Evolutionary conservation across 495 filamentous ascomycete genomes (phyloP).

Genomic region (Aeminium ludgeri): DNA sequence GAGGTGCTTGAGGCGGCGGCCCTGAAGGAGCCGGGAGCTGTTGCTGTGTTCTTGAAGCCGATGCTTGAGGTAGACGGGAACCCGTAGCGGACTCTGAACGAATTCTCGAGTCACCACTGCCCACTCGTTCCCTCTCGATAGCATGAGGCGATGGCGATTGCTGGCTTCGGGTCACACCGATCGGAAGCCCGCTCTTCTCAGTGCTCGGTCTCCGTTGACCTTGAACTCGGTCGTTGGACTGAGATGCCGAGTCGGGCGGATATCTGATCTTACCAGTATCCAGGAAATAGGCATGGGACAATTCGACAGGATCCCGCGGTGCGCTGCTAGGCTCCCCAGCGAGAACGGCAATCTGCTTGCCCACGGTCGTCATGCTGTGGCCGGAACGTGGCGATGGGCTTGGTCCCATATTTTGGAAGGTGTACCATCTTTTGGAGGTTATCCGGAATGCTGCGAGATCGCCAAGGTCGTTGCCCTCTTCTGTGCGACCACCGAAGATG

Average conservation of each 20-base stretch:
- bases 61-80: constrained; percentile 5
- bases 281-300: constrained; percentile 77
- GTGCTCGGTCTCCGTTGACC: constrained; percentile 26
- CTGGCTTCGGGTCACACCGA: constrained; percentile 2
- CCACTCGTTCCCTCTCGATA: constrained; percentile 5
- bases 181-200: constrained; percentile 10
- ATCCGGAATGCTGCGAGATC: constrained; percentile 95
- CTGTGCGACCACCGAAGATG: constrained; percentile 91
- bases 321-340: constrained; percentile 89
- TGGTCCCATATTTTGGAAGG: constrained; percentile 98
- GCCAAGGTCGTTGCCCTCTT: constrained; percentile 79
- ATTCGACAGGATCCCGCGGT: constrained; percentile 58
- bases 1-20: constrained; percentile 9
- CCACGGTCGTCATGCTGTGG: constrained; percentile 91
- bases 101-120: constrained; percentile 5
- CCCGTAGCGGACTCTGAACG: neutral
- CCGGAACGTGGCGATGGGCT: constrained; percentile 86
- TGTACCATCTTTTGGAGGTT: constrained; percentile 84
- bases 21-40: constrained; percentile 11
- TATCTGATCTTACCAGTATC: constrained; percentile 95
- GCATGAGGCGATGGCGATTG: neutral
- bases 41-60: constrained; percentile 1
- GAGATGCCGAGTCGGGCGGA: constrained; percentile 36
- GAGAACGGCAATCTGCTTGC: constrained; percentile 78
- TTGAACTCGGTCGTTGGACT: constrained; percentile 17